Conservation (phyloP, 306 rosid genomes). For the Pueraria montana region DNA sequence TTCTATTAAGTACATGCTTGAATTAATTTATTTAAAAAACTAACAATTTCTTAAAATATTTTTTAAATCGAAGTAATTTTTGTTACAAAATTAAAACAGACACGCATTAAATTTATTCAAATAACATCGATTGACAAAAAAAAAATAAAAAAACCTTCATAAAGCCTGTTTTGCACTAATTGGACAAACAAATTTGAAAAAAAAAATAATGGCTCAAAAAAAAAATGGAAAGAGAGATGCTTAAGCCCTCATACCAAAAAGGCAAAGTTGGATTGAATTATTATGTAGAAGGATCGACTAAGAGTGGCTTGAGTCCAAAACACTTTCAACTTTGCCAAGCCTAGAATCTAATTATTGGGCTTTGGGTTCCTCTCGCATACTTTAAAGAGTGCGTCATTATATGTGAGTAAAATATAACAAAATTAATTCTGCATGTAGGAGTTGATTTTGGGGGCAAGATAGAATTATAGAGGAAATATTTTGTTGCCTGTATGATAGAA, state of each 20-base stretch:
- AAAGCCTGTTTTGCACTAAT: background rate
- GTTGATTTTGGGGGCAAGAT: background rate
- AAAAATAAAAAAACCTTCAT: too few relatives aligned
- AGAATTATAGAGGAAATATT: background rate
- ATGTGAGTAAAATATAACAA: background rate
- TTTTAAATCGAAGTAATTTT: background rate
- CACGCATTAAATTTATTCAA: background rate
- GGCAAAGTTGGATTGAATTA: background rate
- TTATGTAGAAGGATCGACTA: background rate
- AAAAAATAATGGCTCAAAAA: background rate
- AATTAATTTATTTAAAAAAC: background rate
- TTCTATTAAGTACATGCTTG: background rate
- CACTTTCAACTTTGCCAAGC: background rate
- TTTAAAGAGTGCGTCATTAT: background rate
- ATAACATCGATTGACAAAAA: background rate
- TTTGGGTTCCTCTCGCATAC: background rate
- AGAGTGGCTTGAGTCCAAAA: constrained; percentile 1
- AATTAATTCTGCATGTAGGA: background rate
- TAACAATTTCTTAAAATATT: background rate
- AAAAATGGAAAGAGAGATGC: constrained; percentile 1
- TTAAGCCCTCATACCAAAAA: background rate
- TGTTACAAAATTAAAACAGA: background rate
- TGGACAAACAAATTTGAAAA: background rate
- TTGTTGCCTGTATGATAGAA: background rate
- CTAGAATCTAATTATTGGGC: background rate